A percentile compares a stretch with the other conserved stretches of the same genome.
These are phyloP conservation scores for Maudiozyma saulgeensis DNA, from an alignment of 805 yeast species.

Conservation along the genomic window DNA sequence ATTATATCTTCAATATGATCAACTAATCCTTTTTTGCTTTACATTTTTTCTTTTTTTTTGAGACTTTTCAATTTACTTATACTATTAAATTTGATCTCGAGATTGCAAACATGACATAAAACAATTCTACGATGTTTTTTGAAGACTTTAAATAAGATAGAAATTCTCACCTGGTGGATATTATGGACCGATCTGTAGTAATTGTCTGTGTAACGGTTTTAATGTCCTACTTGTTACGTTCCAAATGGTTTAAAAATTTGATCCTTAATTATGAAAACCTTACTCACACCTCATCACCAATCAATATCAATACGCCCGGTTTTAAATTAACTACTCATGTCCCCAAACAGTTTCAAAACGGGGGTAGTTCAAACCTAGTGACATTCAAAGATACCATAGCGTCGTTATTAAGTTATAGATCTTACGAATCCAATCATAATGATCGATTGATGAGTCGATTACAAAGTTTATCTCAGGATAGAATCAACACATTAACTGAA, in stretches of 20 bases:
- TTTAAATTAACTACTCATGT: slow-evolving; percentile 8
- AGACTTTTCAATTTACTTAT: too few relatives aligned
- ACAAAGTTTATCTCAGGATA: slow-evolving; percentile 5
- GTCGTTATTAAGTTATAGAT: slow-evolving; percentile 14
- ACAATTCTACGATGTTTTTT: too few relatives aligned
- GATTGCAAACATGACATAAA: too few relatives aligned
- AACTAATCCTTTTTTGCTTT: too few relatives aligned
- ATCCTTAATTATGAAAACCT: background rate
- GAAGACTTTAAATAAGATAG: too few relatives aligned
- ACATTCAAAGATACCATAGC: background rate
- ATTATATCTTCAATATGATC: too few relatives aligned
- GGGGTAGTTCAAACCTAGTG: background rate
- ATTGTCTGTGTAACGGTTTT: background rate
- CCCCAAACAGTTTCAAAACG: background rate
- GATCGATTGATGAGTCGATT: slow-evolving; percentile 14
- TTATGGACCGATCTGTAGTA: background rate
- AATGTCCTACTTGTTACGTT: background rate
- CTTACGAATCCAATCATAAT: slow-evolving; percentile 14
- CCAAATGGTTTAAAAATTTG: background rate
- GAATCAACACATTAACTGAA: slow-evolving; percentile 23
- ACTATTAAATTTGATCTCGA: too few relatives aligned
- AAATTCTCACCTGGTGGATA: background rate
- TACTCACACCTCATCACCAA: background rate
- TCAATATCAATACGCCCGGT: slow-evolving; percentile 5
- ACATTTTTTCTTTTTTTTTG: too few relatives aligned